Conservation (phyloP, 2,329 filamentous ascomycete species). For the Colletotrichum sp. region DNA sequence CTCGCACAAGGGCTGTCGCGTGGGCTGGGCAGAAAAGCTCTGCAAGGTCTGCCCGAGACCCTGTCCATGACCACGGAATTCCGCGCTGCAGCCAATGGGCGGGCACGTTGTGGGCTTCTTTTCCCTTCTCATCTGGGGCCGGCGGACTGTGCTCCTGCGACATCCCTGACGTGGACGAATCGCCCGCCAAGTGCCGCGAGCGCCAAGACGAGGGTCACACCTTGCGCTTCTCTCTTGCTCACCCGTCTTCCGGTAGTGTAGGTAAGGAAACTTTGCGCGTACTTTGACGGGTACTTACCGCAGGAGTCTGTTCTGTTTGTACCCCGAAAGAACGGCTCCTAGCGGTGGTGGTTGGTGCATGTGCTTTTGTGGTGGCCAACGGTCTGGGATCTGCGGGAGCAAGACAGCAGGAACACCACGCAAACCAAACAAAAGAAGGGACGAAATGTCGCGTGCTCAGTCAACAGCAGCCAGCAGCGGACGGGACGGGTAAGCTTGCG, state of each 20-base stretch:
- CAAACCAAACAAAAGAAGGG: not conserved
- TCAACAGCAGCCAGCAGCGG: not conserved
- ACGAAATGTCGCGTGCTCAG: slow-evolving; percentile 16
- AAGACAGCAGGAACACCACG: not conserved
- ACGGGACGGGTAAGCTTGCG: not conserved
- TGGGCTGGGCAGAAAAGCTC: not conserved
- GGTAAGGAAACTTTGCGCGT: not conserved
- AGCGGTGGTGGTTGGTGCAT: not conserved
- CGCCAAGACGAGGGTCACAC: slow-evolving; percentile 9
- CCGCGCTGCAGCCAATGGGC: not conserved
- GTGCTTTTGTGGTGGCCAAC: not conserved
- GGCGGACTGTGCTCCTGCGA: not conserved
- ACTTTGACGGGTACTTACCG: not conserved
- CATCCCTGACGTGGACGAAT: slow-evolving; percentile 19
- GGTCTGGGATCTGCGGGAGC: not conserved
- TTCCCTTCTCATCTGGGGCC: not conserved
- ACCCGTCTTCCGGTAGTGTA: not conserved
- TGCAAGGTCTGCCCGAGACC: not conserved
- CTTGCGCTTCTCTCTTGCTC: not conserved
- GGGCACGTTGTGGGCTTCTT: not conserved
- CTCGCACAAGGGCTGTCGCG: not conserved
- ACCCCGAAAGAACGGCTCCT: not conserved
- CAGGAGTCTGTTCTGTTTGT: not conserved
- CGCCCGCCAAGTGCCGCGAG: slow-evolving; percentile 14
- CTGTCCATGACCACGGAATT: not conserved